Evolutionary conservation across 1,284 basidiomycete genomes (phyloP), one percentile per base, ranked within the genome.

Genomic region (Marasmius fiardii): DNA sequence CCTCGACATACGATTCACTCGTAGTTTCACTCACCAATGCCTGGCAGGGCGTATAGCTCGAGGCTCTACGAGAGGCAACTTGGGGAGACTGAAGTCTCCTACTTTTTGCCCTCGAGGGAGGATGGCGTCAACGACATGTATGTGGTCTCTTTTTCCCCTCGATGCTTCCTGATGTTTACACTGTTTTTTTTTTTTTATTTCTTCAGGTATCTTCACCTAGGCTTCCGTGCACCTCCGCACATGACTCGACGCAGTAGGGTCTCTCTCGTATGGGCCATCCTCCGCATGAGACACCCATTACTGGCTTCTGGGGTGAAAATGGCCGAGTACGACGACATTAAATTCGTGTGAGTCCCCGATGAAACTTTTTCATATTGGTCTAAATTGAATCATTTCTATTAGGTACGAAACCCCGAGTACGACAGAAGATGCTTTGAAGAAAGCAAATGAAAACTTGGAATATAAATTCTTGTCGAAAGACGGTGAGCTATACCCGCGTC

Each of bases 91-190:
- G 86, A 89, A 66, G 66, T 77, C 4, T 88, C 86, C 2, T 92
- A 91, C 67, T 92, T 81, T 65, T 75, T 91, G 10, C 89, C 88
- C 1, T 83, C 84, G 3, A 78, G 89, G 20, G 82, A 81, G 49
- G 80, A 75, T 56, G 90, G 90, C 12, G 90, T 92, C 24, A 92
- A 92, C 63, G 90, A 93, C 68, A 92, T 92, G 90, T 90, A 64
- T 56, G 79, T 66, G n/a, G 18, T 18, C 11, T 31, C 14, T n/a
- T 23, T 41, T 16, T 18, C 6, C 54, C 33, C 8, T 31, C 26
- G 49, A 43, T 43, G 20, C 10, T n/a, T 24, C 24, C 28, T 14
- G 3, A 16, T 41, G 14, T 16, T 39, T 37, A 31, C 37, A 26
- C 41, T 44, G 24, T 23, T 20, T 50, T 41, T 41, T 55, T 21